Base-by-base conservation (phyloP, 192 early-diverging fungal species). In the Physocladia obscura region DNA sequence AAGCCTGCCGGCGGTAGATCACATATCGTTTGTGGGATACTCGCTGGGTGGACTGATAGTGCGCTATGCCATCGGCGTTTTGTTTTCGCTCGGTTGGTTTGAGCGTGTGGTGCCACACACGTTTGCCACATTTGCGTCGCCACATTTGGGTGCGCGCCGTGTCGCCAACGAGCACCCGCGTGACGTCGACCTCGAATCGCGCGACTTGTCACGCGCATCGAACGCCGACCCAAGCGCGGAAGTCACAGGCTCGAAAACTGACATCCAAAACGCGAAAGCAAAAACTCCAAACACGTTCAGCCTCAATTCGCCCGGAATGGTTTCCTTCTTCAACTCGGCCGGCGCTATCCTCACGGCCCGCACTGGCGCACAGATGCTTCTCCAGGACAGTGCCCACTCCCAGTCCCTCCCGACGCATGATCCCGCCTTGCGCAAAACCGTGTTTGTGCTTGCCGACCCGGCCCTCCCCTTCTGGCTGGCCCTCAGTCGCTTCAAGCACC, bases 1-100 rank as follows among this genome's bases (percentile, higher is more conserved):
- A 36, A 5, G 2, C 13, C 57, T 30, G 27, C 70, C 62, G 2
- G 5, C 37, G 8, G 61, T 84, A 2, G 50, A 54, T 35, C 51
- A 69, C 30, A 59, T 84, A n/a, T 82, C 80, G 1, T 77, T 85
- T 38, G 69, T 85, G 22, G 83, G 83, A 6, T 85, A 85, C 62
- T 81, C 79, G 0, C 57, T 80, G 5, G 84, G 84, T 48, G 84
- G 84, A 1, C 74, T 85, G 26, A 56, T 85, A 15, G n/a, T 76
- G 32, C 63, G 84, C 29, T 85, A 81, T 62, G 78, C 74, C 0
- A 57, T 79, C 40, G 84, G 84, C 21, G 69, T 76, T 8, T 64
- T 85, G 26, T 78, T 72, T 36, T 74, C 77, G 0, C 19, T 57
- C 56, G 54, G 19, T 27, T 17, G 17, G 38, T 55, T 37, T 1